Conservation (phyloP, 371 early-diverging fungal genomes). For the Encephalitozoon intestinalis region DNA sequence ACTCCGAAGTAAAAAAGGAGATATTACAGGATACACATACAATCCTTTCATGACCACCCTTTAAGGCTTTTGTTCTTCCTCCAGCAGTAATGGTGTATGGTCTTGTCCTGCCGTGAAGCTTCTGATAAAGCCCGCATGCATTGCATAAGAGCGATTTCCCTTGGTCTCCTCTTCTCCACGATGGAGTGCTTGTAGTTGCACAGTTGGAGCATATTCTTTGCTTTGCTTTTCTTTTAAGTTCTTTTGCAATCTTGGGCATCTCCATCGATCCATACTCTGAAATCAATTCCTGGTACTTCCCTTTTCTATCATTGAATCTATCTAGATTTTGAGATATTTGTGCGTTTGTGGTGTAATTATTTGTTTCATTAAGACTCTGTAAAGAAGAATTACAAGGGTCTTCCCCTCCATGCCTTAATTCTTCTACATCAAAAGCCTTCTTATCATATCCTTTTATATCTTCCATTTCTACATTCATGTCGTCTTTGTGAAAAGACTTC, state of each 20-base stretch:
- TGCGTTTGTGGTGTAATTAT: background rate
- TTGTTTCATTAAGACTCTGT: background rate
- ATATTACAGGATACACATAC: constrained; percentile 52
- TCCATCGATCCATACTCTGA: background rate
- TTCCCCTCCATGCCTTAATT: background rate
- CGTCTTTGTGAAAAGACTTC: background rate
- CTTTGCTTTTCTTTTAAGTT: constrained; percentile 54
- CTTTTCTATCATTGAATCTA: background rate
- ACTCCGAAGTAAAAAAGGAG: constrained; percentile 3
- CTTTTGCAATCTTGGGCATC: constrained; percentile 29
- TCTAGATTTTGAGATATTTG: background rate
- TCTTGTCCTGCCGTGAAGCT: constrained; percentile 64
- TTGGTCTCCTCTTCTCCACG: constrained; percentile 73
- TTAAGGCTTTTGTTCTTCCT: constrained; percentile 60
- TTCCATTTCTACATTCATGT: background rate
- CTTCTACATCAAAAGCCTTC: background rate
- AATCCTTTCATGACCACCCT: constrained; percentile 50
- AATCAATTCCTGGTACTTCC: background rate
- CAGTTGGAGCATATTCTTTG: constrained; percentile 69
- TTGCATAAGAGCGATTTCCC: constrained; percentile 72
- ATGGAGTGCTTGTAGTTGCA: constrained; percentile 70
- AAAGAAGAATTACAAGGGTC: background rate
- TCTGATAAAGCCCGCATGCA: constrained; percentile 75
- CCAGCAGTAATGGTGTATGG: constrained; percentile 57
- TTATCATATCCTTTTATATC: background rate